Evolutionary conservation across 169 alveolate species (phyloP).

Genomic region (Plasmodium coatneyi): DNA sequence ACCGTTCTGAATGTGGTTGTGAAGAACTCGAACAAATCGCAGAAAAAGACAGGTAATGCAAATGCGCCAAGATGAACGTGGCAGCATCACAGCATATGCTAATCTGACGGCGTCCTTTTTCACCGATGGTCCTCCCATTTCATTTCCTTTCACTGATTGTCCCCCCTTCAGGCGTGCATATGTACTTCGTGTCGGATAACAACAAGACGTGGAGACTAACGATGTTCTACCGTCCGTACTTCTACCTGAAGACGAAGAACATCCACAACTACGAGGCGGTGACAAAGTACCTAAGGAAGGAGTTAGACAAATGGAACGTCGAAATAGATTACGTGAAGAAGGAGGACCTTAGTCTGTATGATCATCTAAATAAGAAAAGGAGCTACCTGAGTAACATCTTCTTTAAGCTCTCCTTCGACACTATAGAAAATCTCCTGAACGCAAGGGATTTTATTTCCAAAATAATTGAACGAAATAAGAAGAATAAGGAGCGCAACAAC

Average conservation of each 20-base stretch:
- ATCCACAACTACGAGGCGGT: constrained; percentile 82
- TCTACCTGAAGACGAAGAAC: constrained; percentile 86
- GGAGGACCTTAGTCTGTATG: constrained; percentile 89
- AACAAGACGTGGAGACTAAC: constrained; percentile 75
- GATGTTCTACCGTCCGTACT: constrained; percentile 92
- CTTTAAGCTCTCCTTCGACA: constrained; percentile 89
- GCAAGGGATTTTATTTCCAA: constrained; percentile 85
- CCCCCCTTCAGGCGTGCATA: constrained; percentile 32
- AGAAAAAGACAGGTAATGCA: constrained; percentile 62
- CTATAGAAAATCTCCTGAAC: constrained; percentile 87
- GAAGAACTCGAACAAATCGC: constrained; percentile 36
- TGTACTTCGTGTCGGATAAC: constrained; percentile 71
- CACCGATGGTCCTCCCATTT: not conserved
- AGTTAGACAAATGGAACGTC: constrained; percentile 46
- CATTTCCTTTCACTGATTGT: not conserved
- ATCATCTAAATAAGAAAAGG: constrained; percentile 91
- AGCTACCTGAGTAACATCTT: constrained; percentile 80
- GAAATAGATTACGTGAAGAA: constrained; percentile 83
- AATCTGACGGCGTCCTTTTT: not conserved
- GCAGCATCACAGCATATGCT: not conserved
- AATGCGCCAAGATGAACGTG: not conserved
- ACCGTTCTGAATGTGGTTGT: constrained; percentile 83
- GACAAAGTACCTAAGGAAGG: constrained; percentile 59
- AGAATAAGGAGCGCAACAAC: constrained; percentile 23
- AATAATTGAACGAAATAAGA: constrained; percentile 80